Percentiles rank a stretch among this genome's conserved stretches.
Conservation (phyloP, 495 filamentous ascomycete species). For the Annulohypoxylon bovei region DNA sequence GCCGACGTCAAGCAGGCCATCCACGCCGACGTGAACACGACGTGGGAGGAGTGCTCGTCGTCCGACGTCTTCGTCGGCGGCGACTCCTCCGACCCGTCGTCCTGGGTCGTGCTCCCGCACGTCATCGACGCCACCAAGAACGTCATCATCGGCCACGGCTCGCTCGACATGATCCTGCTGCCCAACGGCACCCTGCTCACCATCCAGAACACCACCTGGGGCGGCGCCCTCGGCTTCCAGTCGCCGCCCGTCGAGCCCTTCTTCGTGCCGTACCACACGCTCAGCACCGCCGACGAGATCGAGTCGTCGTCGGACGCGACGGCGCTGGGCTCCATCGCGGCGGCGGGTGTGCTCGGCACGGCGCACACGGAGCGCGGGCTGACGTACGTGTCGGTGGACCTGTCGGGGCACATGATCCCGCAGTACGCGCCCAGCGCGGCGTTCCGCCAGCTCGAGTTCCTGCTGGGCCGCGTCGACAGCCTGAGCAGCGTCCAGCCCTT, state of each 20-base stretch:
- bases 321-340: slow-evolving; percentile 35
- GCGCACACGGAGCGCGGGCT: slow-evolving; percentile 52
- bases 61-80: slow-evolving; percentile 67
- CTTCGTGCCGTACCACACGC: slow-evolving; percentile 71
- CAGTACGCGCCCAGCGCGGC: slow-evolving; percentile 49
- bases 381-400: slow-evolving; percentile 48
- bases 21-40: slow-evolving; percentile 66
- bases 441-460: slow-evolving; percentile 52
- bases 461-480: slow-evolving; percentile 49
- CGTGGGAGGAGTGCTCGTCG: slow-evolving; percentile 70
- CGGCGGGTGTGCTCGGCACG: slow-evolving; percentile 48
- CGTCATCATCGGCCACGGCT: slow-evolving; percentile 78
- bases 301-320: slow-evolving; percentile 36
- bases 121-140: slow-evolving; percentile 78
- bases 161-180: slow-evolving; percentile 68
- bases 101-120: slow-evolving; percentile 67
- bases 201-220: slow-evolving; percentile 90
- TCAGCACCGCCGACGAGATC: slow-evolving; percentile 33
- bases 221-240: slow-evolving; percentile 76
- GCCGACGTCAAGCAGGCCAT: slow-evolving; percentile 78
- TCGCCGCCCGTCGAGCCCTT: slow-evolving; percentile 65
- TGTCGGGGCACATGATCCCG: slow-evolving; percentile 50
- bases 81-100: slow-evolving; percentile 62
- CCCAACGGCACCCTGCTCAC: slow-evolving; percentile 74
- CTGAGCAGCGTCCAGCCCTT: slow-evolving; percentile 47